phyloP scores from a whole-genome alignment of 345 rosid species.

The Turnera subulata region DNA sequence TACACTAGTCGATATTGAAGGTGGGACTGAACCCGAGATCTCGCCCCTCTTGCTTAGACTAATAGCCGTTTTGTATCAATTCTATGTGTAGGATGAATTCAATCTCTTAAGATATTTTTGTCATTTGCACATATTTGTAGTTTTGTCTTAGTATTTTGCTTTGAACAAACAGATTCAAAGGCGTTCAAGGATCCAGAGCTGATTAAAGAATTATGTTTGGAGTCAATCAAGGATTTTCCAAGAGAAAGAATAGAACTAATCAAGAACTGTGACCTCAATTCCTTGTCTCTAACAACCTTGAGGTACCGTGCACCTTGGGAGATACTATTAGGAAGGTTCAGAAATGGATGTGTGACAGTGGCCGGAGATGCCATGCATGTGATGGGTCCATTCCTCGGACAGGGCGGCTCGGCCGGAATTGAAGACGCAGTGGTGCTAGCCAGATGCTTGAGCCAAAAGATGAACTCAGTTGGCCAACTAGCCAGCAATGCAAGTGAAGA shows the following conservation, averaged over 20 bases:
- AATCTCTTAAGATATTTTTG: too few species aligned
- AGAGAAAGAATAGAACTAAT: constrained; percentile 41
- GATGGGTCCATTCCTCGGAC: constrained; percentile 52
- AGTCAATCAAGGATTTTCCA: constrained; percentile 31
- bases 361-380: constrained; percentile 54
- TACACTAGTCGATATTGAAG: too few species aligned
- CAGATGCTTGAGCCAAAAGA: constrained; percentile 35
- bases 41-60: too few species aligned
- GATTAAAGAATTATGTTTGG: constrained; percentile 18
- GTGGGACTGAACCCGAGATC: too few species aligned
- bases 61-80: too few species aligned
- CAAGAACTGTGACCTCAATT: constrained; percentile 24
- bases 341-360: constrained; percentile 43
- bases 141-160: background rate
- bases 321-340: constrained; percentile 27
- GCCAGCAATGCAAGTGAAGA: background rate
- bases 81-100: too few species aligned
- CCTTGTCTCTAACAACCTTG: constrained; percentile 32
- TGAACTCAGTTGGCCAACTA: background rate
- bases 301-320: constrained; percentile 45
- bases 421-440: constrained; percentile 56
- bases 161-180: constrained; percentile 12
- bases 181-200: constrained; percentile 27
- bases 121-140: too few species aligned
- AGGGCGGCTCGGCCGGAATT: constrained; percentile 43